phyloP scores from a whole-genome alignment of 257 asterid species.

The Solanum paucissectum region DNA sequence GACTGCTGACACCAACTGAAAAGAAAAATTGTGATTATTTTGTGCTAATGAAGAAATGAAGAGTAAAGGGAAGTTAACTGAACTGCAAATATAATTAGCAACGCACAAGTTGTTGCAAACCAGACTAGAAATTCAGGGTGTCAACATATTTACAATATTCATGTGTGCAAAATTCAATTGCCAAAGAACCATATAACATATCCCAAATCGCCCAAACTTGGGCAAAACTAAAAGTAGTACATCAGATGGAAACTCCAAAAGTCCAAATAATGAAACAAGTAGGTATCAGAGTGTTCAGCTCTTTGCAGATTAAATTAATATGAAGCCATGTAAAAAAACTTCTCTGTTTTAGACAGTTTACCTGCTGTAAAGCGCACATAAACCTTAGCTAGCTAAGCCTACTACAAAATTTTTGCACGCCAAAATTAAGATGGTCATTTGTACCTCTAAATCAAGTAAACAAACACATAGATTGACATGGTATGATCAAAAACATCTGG shows the following conservation, averaged over 20 bases:
- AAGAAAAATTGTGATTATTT: neutral
- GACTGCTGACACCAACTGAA: conserved; percentile 92
- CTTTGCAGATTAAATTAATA: neutral
- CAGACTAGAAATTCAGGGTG: neutral
- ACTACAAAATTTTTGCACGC: neutral
- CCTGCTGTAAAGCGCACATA: neutral
- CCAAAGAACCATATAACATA: neutral
- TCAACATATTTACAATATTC: neutral
- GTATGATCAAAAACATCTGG: neutral
- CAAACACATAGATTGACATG: neutral
- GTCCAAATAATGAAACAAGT: neutral
- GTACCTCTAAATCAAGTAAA: neutral
- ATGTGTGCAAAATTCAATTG: neutral
- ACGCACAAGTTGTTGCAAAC: neutral
- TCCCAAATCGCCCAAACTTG: neutral
- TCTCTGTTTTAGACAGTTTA: neutral
- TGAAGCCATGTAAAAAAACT: neutral
- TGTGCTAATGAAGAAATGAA: neutral
- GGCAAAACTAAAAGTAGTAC: neutral
- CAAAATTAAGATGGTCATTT: neutral
- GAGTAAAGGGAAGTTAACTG: neutral
- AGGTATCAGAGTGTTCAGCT: neutral
- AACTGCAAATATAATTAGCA: neutral
- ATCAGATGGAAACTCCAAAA: neutral
- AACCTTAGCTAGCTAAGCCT: neutral